phyloP scores from a whole-genome alignment of 345 rosid species.

The Carallia pectinifolia region DNA sequence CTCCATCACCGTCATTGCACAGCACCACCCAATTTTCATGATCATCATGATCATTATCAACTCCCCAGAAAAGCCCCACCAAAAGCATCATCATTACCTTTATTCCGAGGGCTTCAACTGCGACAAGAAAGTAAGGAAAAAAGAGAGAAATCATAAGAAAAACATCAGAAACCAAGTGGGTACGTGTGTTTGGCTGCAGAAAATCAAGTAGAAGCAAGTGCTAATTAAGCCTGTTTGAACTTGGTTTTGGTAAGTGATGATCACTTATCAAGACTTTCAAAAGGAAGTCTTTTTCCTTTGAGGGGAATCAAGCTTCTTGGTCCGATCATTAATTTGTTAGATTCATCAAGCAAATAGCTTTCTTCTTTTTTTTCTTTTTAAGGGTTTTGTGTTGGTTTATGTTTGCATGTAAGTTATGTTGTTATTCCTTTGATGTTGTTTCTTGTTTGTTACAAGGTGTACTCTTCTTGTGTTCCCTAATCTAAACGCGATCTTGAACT shows the following conservation, averaged over 20 bases:
- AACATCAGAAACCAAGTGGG: neutral
- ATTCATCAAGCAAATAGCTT: neutral
- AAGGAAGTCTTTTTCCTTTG: neutral
- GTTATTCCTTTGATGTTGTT: no score
- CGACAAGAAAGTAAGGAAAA: neutral
- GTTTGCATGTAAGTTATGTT: no score
- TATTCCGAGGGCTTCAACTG: neutral
- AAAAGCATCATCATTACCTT: constrained; percentile 12
- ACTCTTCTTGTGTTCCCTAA: no score
- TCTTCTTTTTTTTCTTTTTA: neutral
- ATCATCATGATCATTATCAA: constrained; percentile 6
- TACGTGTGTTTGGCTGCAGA: no score
- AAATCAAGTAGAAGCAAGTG: no score
- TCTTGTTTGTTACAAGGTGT: no score
- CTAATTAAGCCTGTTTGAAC: neutral
- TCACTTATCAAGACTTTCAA: neutral
- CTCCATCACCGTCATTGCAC: constrained; percentile 33
- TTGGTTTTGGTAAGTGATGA: neutral
- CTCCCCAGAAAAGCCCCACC: neutral
- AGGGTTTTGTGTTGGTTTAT: neutral
- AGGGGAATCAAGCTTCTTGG: constrained; percentile 58
- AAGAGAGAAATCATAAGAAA: neutral
- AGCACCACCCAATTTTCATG: constrained; percentile 1
- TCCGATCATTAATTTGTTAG: constrained; percentile 31
- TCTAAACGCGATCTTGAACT: no score